A percentile compares a stretch with the other conserved stretches of the same genome.
These are phyloP conservation scores for Tremellales sp. DNA, from an alignment of 1,284 basidiomycete genomes.

Conservation along the genomic window DNA sequence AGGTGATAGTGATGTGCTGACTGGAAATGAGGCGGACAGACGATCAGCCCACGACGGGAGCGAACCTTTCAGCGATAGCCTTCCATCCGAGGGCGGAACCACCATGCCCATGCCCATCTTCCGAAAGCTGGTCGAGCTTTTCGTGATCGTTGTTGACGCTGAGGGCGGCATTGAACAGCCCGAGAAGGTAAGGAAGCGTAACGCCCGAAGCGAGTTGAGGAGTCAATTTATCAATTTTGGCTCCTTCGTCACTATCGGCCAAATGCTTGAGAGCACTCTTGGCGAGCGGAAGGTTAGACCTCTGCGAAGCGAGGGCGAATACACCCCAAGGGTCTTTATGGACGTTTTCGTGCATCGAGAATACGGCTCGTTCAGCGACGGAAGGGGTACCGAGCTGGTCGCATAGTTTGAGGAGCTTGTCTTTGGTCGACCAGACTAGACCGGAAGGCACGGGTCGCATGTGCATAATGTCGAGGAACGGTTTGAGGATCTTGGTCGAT, in stretches of 20 bases:
- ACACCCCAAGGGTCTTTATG: slow-evolving; percentile 10
- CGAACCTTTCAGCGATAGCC: slow-evolving; percentile 5
- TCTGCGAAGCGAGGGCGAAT: slow-evolving; percentile 8
- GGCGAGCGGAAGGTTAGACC: slow-evolving; percentile 7
- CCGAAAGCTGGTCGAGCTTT: too few relatives aligned
- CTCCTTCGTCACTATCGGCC: neutral
- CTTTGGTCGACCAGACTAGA: slow-evolving; percentile 7
- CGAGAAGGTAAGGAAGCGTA: slow-evolving; percentile 9
- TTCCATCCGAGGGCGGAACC: neutral
- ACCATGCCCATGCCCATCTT: neutral
- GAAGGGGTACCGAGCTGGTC: slow-evolving; percentile 7
- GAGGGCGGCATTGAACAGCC: slow-evolving; percentile 10
- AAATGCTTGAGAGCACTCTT: neutral
- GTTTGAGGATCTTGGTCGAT: slow-evolving; percentile 9
- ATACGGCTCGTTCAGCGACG: slow-evolving; percentile 11
- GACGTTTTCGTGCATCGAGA: slow-evolving; percentile 3
- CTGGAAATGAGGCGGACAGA: too few relatives aligned
- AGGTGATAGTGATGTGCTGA: too few relatives aligned
- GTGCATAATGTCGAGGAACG: slow-evolving; percentile 16
- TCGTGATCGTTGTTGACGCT: neutral
- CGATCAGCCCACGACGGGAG: slow-evolving; percentile 4
- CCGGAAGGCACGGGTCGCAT: slow-evolving; percentile 9
- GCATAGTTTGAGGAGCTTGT: slow-evolving; percentile 13
- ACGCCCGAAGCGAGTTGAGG: slow-evolving; percentile 4
- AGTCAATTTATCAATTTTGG: slow-evolving; percentile 1